Evolutionary conservation across 345 rosid genomes (phyloP).

Genomic region (Citrus hindsii): DNA sequence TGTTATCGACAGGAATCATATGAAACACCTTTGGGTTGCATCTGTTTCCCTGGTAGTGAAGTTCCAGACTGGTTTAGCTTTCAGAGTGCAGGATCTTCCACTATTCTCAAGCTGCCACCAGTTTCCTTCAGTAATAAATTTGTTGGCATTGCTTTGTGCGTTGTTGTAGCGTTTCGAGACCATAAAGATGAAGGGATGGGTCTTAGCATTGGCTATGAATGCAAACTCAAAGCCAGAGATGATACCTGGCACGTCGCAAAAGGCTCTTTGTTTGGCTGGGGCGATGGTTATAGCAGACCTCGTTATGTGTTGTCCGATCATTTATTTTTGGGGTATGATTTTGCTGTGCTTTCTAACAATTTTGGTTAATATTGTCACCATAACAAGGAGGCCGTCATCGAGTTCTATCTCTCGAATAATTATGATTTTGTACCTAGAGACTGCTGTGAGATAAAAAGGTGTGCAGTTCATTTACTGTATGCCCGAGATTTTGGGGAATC

Average conservation of each 20-base stretch:
- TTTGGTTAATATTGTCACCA: not conserved
- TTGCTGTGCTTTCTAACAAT: not conserved
- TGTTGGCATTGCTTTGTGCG: not conserved
- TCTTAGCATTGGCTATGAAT: not conserved
- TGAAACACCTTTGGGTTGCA: not conserved
- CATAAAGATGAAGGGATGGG: not conserved
- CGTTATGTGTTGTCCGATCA: not conserved
- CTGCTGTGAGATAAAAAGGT: not conserved
- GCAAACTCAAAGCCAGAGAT: not conserved
- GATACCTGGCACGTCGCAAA: too few species aligned
- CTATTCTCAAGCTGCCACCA: not conserved
- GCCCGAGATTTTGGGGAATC: not conserved
- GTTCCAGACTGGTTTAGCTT: not conserved
- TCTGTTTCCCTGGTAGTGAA: not conserved
- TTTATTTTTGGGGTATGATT: not conserved
- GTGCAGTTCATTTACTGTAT: not conserved
- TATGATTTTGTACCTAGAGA: not conserved
- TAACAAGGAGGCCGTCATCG: not conserved
- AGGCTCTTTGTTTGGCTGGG: not conserved
- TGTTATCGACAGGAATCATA: not conserved
- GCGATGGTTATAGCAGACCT: not conserved
- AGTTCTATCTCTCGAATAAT: not conserved
- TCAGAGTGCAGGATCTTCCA: not conserved
- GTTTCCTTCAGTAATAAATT: not conserved
- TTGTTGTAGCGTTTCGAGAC: not conserved